Percentiles rank a stretch among this genome's conserved stretches.
Evolutionary conservation across 305 asterid species (phyloP).

Genomic region (Fraxinus latifolia): DNA sequence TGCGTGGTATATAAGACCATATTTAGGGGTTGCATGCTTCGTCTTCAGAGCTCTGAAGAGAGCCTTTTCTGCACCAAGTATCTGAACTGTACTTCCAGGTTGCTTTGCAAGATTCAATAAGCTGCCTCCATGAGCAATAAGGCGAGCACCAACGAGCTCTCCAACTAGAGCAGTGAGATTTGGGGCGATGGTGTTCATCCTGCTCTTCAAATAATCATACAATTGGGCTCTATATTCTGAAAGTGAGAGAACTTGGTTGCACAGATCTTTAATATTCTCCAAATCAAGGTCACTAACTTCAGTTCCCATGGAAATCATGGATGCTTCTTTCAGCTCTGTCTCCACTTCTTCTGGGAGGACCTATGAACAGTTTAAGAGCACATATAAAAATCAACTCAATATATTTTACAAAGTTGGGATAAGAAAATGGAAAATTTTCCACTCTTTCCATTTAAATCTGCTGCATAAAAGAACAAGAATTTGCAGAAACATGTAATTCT

Average conservation of each 20-base stretch:
- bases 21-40: constrained; percentile 92
- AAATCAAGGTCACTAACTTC: constrained; percentile 92
- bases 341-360: constrained; percentile 82
- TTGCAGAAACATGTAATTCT: not conserved
- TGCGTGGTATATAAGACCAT: constrained; percentile 94
- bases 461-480: not conserved
- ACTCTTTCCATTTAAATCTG: not conserved
- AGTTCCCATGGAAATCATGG: constrained; percentile 95
- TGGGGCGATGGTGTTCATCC: constrained; percentile 96
- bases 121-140: constrained; percentile 98
- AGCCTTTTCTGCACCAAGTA: constrained; percentile 97
- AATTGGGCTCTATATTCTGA: constrained; percentile 91
- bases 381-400: not conserved
- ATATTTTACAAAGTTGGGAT: not conserved
- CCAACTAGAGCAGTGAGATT: constrained; percentile 97
- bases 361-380: constrained; percentile 33
- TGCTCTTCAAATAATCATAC: constrained; percentile 78
- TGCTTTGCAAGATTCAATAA: constrained; percentile 92
- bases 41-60: constrained; percentile 94
- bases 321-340: constrained; percentile 74
- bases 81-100: constrained; percentile 97
- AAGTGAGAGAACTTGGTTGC: constrained; percentile 88
- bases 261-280: constrained; percentile 80
- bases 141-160: constrained; percentile 96
- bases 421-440: not conserved